Percentiles rank a stretch among this genome's conserved stretches.
These are phyloP conservation scores for Herpetomonas muscarum DNA, from an alignment of 208 protist species.

Conservation along the genomic window DNA sequence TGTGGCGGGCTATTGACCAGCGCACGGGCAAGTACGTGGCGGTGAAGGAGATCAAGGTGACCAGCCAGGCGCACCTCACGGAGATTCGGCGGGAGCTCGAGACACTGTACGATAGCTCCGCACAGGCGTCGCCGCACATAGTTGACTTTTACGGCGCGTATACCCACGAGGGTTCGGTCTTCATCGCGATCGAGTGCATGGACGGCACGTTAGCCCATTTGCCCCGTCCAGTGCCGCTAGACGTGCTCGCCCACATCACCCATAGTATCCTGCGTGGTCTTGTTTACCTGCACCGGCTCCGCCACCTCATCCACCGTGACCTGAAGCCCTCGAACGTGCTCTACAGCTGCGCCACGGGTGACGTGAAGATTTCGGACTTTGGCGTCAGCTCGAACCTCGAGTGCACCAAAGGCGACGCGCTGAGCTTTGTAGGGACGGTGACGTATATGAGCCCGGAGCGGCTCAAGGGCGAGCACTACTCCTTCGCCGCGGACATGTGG, in stretches of 20 bases:
- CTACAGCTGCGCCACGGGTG: conserved; percentile 71
- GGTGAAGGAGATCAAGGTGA: conserved; percentile 88
- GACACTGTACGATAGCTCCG: conserved; percentile 58
- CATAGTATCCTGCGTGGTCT: conserved; percentile 82
- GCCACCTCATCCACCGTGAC: conserved; percentile 94
- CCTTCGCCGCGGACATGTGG: conserved; percentile 91
- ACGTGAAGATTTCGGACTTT: conserved; percentile 93
- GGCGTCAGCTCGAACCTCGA: conserved; percentile 90
- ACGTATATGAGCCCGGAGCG: conserved; percentile 95
- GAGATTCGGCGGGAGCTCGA: conserved; percentile 84
- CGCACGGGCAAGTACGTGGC: conserved; percentile 56
- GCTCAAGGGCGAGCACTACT: conserved; percentile 85
- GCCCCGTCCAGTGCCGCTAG: conserved; percentile 39
- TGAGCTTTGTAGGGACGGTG: conserved; percentile 91
- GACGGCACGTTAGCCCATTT: conserved; percentile 84
- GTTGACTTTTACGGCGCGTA: conserved; percentile 90
- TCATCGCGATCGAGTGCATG: conserved; percentile 90
- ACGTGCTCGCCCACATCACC: conserved; percentile 60
- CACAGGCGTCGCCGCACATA: conserved; percentile 37
- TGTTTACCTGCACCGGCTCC: conserved; percentile 81
- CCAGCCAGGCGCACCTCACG: conserved; percentile 57
- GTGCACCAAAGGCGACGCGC: conserved; percentile 73
- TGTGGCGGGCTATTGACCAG: conserved; percentile 55
- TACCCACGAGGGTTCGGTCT: conserved; percentile 80
- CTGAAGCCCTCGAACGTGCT: conserved; percentile 98